These are phyloP conservation scores for Tetrapisispora nanseiensis DNA, from an alignment of 805 yeast genomes.

Conservation along the genomic window DNA sequence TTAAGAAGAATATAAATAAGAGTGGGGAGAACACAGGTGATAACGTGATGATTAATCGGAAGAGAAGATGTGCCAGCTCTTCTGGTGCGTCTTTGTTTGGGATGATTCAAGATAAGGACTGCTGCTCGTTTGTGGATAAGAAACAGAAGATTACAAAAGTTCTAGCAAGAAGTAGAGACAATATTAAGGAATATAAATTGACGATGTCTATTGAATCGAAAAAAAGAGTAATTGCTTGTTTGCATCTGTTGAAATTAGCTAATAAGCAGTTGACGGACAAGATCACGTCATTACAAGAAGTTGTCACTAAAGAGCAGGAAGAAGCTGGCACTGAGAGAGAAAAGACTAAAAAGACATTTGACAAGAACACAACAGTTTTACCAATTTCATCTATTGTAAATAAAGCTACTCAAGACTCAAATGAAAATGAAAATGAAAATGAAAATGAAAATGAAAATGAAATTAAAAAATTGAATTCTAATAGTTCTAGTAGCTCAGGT, in stretches of 20 bases:
- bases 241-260: constrained; percentile 72
- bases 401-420: not conserved
- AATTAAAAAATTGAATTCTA: too few relatives aligned
- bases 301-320: constrained; percentile 39
- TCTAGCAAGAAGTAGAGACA: constrained; percentile 28
- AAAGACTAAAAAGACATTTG: not conserved
- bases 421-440: constrained; percentile 7
- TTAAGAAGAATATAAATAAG: not conserved
- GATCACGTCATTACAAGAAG: constrained; percentile 51
- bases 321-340: constrained; percentile 5
- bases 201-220: constrained; percentile 59
- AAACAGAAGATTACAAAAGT: constrained; percentile 31
- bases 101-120: not conserved
- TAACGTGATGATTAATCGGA: not conserved
- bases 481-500: too few relatives aligned
- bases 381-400: constrained; percentile 1
- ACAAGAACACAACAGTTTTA: not conserved
- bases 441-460: too few relatives aligned
- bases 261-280: constrained; percentile 64
- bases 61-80: not conserved
- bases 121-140: constrained; percentile 19
- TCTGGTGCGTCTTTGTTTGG: not conserved
- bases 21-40: not conserved
- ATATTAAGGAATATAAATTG: constrained; percentile 28
- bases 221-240: constrained; percentile 64